Conservation (phyloP, 2,329 filamentous ascomycete species). For the Zarea fungicola region DNA sequence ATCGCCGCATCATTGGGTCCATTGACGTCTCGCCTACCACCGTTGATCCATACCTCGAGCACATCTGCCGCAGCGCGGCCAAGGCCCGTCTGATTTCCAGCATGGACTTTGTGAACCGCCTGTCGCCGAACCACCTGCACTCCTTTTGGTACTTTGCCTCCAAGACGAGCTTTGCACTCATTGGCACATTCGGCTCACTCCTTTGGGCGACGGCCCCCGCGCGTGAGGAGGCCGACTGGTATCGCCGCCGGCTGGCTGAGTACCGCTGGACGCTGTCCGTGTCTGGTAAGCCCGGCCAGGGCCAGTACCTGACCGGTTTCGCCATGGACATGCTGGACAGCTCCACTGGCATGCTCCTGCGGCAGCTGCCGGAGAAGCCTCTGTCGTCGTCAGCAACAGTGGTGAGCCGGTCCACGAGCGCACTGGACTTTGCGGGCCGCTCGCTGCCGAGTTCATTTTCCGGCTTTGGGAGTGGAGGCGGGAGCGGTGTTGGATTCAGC, state of each 20-base stretch:
- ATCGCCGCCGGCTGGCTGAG: constrained; percentile 76
- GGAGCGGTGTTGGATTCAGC: constrained; percentile 16
- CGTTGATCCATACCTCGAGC: constrained; percentile 74
- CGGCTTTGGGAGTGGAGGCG: constrained; percentile 20
- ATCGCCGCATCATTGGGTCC: constrained; percentile 83
- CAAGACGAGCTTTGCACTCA: constrained; percentile 87
- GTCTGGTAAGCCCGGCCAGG: constrained; percentile 65
- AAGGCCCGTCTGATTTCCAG: constrained; percentile 92
- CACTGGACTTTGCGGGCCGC: constrained; percentile 37
- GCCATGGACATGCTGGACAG: constrained; percentile 76
- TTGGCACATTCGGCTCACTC: constrained; percentile 87
- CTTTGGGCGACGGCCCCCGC: constrained; percentile 86
- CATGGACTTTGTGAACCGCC: constrained; percentile 94
- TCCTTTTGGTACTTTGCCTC: constrained; percentile 90
- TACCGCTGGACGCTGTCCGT: constrained; percentile 93
- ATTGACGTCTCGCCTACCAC: constrained; percentile 42
- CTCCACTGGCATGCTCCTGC: constrained; percentile 61
- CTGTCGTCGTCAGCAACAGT: too few relatives aligned
- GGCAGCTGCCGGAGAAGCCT: constrained; percentile 67
- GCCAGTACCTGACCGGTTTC: constrained; percentile 56
- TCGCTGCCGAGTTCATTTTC: constrained; percentile 28
- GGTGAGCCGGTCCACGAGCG: constrained; percentile 51
- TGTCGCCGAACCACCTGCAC: constrained; percentile 79
- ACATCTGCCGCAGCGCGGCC: constrained; percentile 89
- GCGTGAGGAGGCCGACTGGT: constrained; percentile 87